Conservation (phyloP, 495 filamentous ascomycete genomes). For the Neurospora tetrasperma region DNA sequence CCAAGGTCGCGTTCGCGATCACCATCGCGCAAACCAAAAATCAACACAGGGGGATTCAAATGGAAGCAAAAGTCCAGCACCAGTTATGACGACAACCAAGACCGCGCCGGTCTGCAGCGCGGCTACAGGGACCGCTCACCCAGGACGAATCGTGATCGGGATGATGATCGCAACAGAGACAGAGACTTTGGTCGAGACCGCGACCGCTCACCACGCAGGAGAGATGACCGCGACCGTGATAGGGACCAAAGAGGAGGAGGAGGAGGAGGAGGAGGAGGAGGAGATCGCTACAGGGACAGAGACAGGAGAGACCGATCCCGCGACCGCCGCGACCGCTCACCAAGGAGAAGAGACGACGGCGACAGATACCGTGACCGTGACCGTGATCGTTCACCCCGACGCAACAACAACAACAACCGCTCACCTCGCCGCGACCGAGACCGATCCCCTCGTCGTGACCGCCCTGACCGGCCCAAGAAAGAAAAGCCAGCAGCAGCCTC, state of each 20-base stretch:
- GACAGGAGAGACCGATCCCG: neutral
- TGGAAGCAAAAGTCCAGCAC: conserved; percentile 57
- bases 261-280: conserved; percentile 10
- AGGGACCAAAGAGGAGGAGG: conserved; percentile 9
- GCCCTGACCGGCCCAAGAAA: neutral
- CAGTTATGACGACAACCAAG: conserved; percentile 38
- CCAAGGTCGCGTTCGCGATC: conserved; percentile 29
- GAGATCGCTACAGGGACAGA: conserved; percentile 3
- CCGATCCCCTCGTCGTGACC: conserved; percentile 17
- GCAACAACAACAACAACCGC: too few relatives aligned
- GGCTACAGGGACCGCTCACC: conserved; percentile 44
- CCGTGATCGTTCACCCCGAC: too few relatives aligned
- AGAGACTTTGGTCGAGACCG: conserved; percentile 16
- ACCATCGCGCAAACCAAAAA: conserved; percentile 28
- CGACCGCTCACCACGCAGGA: conserved; percentile 2
- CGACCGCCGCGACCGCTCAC: neutral
- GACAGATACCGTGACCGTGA: neutral
- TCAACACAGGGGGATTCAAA: conserved; percentile 44
- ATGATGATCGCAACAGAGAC: conserved; percentile 22
- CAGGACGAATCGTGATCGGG: conserved; percentile 24
- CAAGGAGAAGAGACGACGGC: neutral
- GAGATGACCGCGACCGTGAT: conserved; percentile 17
- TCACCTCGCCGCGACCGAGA: too few relatives aligned
- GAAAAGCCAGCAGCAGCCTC: neutral
- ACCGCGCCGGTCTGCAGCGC: conserved; percentile 33